These are phyloP conservation scores for Salinomyces thailandicus DNA, from an alignment of 2,329 filamentous ascomycete genomes.

Conservation along the genomic window DNA sequence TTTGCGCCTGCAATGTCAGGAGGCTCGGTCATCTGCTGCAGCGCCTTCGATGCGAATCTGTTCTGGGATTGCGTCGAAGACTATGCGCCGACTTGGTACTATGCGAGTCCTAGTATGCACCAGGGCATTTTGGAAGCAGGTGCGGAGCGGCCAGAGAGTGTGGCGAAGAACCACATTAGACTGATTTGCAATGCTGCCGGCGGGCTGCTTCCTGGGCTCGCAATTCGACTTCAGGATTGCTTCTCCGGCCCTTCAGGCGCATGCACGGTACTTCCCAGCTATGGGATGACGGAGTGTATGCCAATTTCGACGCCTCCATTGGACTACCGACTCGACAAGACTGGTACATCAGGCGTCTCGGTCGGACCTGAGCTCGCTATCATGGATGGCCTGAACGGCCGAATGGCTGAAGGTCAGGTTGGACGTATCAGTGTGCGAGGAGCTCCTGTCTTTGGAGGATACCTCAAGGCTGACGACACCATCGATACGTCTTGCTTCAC, in stretches of 20 bases:
- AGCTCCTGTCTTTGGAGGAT: constrained; percentile 42
- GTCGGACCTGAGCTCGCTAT: constrained; percentile 44
- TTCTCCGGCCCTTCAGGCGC: constrained; percentile 28
- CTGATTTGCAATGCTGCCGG: constrained; percentile 49
- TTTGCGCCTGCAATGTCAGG: constrained; percentile 46
- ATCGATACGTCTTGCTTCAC: constrained; percentile 40
- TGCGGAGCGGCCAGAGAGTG: constrained; percentile 29
- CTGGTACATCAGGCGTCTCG: constrained; percentile 44
- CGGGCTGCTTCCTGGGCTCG: constrained; percentile 43
- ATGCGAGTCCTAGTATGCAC: constrained; percentile 49
- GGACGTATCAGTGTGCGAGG: constrained; percentile 43
- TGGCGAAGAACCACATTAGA: constrained; percentile 37
- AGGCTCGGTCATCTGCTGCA: constrained; percentile 45
- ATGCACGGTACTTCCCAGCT: constrained; percentile 45
- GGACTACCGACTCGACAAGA: constrained; percentile 42
- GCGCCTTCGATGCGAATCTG: constrained; percentile 44
- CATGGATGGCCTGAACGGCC: constrained; percentile 33
- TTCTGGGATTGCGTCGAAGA: constrained; percentile 47
- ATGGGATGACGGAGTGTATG: constrained; percentile 53
- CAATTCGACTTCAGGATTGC: constrained; percentile 38
- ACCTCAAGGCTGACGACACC: constrained; percentile 35
- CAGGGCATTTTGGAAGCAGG: constrained; percentile 43
- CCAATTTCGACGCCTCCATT: constrained; percentile 47
- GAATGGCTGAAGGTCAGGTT: constrained; percentile 26
- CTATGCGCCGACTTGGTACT: constrained; percentile 45